phyloP scores from a whole-genome alignment of 2,329 filamentous ascomycete species.

The Ophiostoma australiae region DNA sequence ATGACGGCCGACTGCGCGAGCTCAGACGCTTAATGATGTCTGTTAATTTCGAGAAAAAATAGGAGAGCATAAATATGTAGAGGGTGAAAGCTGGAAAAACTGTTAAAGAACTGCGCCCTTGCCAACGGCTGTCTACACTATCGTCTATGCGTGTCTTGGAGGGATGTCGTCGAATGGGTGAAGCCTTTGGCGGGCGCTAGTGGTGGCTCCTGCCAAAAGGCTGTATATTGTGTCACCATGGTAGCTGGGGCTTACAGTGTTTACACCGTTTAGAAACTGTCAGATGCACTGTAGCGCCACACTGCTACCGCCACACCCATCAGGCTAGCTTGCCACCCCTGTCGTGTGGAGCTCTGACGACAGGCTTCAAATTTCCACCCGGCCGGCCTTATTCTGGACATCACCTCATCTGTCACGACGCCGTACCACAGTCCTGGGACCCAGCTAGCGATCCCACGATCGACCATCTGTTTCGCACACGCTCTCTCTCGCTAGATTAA shows the following conservation, averaged over 20 bases:
- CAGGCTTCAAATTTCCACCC: slow-evolving; percentile 22
- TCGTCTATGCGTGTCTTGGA: neutral
- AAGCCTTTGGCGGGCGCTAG: slow-evolving; percentile 9
- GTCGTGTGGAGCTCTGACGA: slow-evolving; percentile 19
- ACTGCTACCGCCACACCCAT: neutral
- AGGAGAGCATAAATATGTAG: neutral
- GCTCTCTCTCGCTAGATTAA: neutral
- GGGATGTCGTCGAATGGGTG: slow-evolving; percentile 8
- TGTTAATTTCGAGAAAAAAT: neutral
- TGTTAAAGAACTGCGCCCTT: neutral
- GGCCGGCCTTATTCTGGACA: slow-evolving; percentile 8
- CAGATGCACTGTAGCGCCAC: neutral
- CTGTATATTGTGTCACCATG: neutral
- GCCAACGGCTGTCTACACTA: neutral
- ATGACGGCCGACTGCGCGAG: neutral
- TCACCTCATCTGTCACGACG: slow-evolving; percentile 6
- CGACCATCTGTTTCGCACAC: neutral
- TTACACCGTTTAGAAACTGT: neutral
- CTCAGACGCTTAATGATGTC: neutral
- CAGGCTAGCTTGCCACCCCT: slow-evolving; percentile 4
- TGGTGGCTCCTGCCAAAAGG: slow-evolving; percentile 3
- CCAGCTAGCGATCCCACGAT: neutral
- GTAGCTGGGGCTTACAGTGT: neutral
- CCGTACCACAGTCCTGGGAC: slow-evolving; percentile 9
- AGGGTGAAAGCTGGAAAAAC: neutral